Evolutionary conservation across 306 rosid genomes (phyloP).

Genomic region (Malus fusca): DNA sequence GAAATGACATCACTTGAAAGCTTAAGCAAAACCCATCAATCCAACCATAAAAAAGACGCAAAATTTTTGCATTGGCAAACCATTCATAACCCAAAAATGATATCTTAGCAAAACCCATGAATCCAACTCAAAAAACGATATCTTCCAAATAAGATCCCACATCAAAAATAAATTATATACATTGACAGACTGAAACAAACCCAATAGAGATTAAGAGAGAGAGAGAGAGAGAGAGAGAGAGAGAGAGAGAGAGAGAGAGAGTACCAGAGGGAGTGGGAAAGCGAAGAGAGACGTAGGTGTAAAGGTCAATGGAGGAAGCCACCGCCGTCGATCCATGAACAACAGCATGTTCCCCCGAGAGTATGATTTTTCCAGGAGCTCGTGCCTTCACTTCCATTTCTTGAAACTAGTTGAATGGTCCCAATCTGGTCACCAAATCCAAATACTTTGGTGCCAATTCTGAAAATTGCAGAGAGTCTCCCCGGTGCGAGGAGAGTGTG

Average conservation of each 20-base stretch:
- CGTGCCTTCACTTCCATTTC: conserved; percentile 75
- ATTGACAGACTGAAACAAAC: not conserved
- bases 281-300: conserved; percentile 66
- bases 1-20: not conserved
- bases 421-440: not conserved
- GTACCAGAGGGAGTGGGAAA: conserved; percentile 65
- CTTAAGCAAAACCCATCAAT: not conserved
- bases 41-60: not conserved
- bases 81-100: not conserved
- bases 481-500: too few species aligned
- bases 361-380: conserved; percentile 91
- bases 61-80: too few species aligned
- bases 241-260: not conserved
- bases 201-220: not conserved
- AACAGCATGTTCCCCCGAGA: conserved; percentile 92
- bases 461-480: too few species aligned
- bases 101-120: not conserved
- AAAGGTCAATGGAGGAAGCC: conserved; percentile 71
- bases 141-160: not conserved
- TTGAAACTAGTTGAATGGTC: not conserved
- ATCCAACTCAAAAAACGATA: conserved; percentile 10
- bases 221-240: not conserved
- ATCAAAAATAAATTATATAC: not conserved
- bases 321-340: conserved; percentile 96
- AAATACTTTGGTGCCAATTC: not conserved